Evolutionary conservation across 1,284 basidiomycete genomes (phyloP).

Genomic region (Flammula alnicola): DNA sequence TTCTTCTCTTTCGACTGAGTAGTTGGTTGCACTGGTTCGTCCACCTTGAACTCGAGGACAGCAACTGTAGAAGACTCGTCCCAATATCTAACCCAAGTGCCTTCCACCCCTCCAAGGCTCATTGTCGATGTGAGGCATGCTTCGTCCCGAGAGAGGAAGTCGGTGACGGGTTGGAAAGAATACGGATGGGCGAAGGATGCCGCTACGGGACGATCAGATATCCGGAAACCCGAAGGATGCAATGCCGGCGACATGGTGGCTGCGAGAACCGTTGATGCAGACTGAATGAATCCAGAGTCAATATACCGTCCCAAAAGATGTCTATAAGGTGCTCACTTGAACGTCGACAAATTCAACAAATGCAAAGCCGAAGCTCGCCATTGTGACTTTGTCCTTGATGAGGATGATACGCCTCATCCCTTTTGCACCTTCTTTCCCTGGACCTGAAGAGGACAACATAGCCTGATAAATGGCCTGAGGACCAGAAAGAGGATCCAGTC

Average conservation of each 20-base stretch:
- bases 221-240: constrained; percentile 88
- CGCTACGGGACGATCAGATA: constrained; percentile 84
- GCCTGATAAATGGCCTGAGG: constrained; percentile 83
- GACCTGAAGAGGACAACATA: constrained; percentile 71
- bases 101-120: constrained; percentile 70
- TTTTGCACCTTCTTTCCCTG: constrained; percentile 72
- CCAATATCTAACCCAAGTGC: constrained; percentile 81
- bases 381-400: constrained; percentile 83
- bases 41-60: constrained; percentile 80
- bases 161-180: constrained; percentile 80
- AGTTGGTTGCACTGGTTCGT: constrained; percentile 53
- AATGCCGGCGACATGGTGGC: constrained; percentile 81
- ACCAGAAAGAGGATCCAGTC: constrained; percentile 85
- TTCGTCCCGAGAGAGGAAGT: constrained; percentile 76
- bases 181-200: constrained; percentile 87
- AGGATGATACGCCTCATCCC: constrained; percentile 87
- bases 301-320: not conserved
- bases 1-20: constrained; percentile 59
- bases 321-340: constrained; percentile 54
- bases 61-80: constrained; percentile 76
- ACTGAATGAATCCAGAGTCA: constrained; percentile 42
- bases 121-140: constrained; percentile 67
- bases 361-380: constrained; percentile 88
- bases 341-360: constrained; percentile 90
- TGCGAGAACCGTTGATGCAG: constrained; percentile 74